Percentiles rank a stretch among this genome's conserved stretches.
phyloP scores from a whole-genome alignment of 2,329 filamentous ascomycete genomes.

The Epichloe hybrida region DNA sequence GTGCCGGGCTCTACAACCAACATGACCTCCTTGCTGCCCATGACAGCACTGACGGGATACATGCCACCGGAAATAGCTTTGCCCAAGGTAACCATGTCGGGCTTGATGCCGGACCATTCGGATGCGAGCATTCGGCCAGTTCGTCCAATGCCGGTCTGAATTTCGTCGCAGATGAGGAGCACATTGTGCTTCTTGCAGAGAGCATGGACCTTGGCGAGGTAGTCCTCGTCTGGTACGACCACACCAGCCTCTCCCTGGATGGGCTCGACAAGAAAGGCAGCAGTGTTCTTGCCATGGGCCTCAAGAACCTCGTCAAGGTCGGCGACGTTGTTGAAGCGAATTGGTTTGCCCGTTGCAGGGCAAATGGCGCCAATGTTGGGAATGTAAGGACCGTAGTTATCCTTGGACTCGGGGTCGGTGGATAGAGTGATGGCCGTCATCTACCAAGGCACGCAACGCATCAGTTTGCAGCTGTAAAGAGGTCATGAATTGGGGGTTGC shows the following conservation, averaged over 20 bases:
- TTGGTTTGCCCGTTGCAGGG: conserved; percentile 60
- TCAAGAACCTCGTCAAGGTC: conserved; percentile 72
- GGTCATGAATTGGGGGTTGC: background rate
- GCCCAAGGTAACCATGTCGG: conserved; percentile 84
- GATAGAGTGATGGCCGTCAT: conserved; percentile 95
- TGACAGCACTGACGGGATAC: conserved; percentile 94
- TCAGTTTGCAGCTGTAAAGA: background rate
- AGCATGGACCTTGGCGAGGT: conserved; percentile 64
- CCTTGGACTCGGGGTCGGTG: conserved; percentile 85
- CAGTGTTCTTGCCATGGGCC: conserved; percentile 69
- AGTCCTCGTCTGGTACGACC: conserved; percentile 82
- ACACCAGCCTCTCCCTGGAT: conserved; percentile 98
- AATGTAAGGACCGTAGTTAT: conserved; percentile 94
- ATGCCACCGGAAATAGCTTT: conserved; percentile 98
- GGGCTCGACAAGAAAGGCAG: conserved; percentile 88
- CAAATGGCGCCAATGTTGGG: conserved; percentile 69
- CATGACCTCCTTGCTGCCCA: conserved; percentile 85
- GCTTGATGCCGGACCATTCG: conserved; percentile 90
- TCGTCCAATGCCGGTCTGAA: conserved; percentile 92
- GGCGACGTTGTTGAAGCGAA: conserved; percentile 74
- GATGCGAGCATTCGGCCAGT: conserved; percentile 90
- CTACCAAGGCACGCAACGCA: conserved; percentile 24
- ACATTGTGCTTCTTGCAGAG: conserved; percentile 94
- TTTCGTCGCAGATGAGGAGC: conserved; percentile 93
- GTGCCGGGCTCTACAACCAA: conserved; percentile 91